A percentile compares a stretch with the other conserved stretches of the same genome.
These are phyloP conservation scores for Dorcoceras hygrometricum DNA, from an alignment of 257 asterid species.

Conservation along the genomic window DNA sequence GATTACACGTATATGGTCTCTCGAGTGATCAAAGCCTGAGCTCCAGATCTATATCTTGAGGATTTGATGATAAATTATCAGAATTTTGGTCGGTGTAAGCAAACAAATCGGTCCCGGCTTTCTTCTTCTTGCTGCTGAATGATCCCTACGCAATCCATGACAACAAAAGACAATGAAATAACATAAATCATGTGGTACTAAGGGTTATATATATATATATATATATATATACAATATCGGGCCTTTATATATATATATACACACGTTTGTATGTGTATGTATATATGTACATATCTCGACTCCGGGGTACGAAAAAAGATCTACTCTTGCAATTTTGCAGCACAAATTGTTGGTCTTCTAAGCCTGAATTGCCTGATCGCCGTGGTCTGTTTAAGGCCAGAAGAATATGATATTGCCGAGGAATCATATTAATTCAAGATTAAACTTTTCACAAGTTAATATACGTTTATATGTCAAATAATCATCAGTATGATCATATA, in stretches of 20 bases:
- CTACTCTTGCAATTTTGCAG: slow-evolving; percentile 51
- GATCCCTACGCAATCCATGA: slow-evolving; percentile 41
- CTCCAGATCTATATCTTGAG: slow-evolving; percentile 84
- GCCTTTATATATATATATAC: no score
- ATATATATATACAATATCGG: no score
- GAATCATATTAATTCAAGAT: no score
- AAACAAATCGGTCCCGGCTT: slow-evolving; percentile 37
- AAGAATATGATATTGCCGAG: neutral
- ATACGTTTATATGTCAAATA: no score
- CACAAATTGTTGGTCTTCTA: slow-evolving; percentile 45
- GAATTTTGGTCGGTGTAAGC: slow-evolving; percentile 50
- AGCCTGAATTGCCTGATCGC: slow-evolving; percentile 51
- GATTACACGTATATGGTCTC: neutral
- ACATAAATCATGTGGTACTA: no score
- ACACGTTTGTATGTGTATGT: no score
- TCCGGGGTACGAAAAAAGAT: slow-evolving; percentile 51
- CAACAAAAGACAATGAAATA: no score
- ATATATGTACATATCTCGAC: slow-evolving; percentile 38
- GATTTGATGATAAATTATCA: slow-evolving; percentile 39
- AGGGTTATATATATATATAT: no score
- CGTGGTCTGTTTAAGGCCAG: slow-evolving; percentile 42
- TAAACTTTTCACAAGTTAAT: no score
- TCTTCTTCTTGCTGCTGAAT: slow-evolving; percentile 35
- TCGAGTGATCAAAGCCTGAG: slow-evolving; percentile 45
- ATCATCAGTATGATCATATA: no score